phyloP scores from a whole-genome alignment of 805 yeast genomes.

The Pichia paraexigua region DNA sequence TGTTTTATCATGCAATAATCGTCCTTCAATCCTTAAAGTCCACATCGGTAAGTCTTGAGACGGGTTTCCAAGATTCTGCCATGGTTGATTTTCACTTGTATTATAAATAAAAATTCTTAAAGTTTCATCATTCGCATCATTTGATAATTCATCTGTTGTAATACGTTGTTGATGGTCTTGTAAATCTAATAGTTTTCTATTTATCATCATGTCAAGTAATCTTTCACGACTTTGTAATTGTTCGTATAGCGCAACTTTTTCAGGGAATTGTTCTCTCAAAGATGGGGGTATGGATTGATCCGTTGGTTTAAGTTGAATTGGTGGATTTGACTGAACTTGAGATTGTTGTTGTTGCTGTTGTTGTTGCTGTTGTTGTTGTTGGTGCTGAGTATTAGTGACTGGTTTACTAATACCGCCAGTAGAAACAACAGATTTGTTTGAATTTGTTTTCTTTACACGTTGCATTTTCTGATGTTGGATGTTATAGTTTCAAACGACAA shows the following conservation, averaged over 20 bases:
- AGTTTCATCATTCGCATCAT: constrained; percentile 37
- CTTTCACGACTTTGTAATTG: constrained; percentile 75
- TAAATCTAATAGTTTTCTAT: constrained; percentile 77
- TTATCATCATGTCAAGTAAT: constrained; percentile 68
- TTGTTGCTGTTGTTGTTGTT: not conserved
- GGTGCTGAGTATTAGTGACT: not conserved
- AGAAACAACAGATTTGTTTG: not conserved
- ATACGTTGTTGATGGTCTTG: constrained; percentile 51
- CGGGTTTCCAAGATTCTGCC: constrained; percentile 44
- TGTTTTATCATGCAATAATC: constrained; percentile 45
- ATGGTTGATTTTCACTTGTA: constrained; percentile 78
- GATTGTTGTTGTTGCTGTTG: constrained; percentile 1
- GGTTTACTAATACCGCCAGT: not conserved
- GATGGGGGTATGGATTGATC: constrained; percentile 27
- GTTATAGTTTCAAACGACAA: not conserved
- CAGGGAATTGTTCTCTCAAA: constrained; percentile 27
- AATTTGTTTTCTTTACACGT: not conserved
- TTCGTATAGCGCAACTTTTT: constrained; percentile 59
- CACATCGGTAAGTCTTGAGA: constrained; percentile 36
- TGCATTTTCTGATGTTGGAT: not conserved
- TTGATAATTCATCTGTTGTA: constrained; percentile 28
- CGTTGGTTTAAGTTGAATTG: constrained; percentile 29
- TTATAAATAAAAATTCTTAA: constrained; percentile 79
- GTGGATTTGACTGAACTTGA: constrained; percentile 15
- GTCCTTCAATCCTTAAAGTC: constrained; percentile 87